These are phyloP conservation scores for Aspergillus haitiensis DNA, from an alignment of 495 filamentous ascomycete genomes.

Conservation along the genomic window DNA sequence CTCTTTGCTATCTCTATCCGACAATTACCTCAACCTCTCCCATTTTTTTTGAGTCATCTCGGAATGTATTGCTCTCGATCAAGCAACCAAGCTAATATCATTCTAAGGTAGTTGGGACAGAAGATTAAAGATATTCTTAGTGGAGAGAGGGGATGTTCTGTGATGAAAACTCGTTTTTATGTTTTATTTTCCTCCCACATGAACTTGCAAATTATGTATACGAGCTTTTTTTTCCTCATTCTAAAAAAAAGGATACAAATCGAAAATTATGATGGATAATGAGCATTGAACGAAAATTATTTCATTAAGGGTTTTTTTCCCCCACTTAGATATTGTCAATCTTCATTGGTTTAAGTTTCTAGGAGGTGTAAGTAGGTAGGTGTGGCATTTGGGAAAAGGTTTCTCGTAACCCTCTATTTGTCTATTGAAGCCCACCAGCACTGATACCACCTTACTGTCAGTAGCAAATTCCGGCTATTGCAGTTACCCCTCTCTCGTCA, in stretches of 20 bases:
- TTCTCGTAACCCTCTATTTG: too few relatives aligned
- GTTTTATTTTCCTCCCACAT: too few relatives aligned
- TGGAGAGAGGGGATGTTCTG: constrained; percentile 13
- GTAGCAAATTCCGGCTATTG: too few relatives aligned
- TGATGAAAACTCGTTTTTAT: constrained; percentile 17
- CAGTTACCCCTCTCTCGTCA: too few relatives aligned
- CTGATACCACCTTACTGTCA: too few relatives aligned
- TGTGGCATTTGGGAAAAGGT: too few relatives aligned
- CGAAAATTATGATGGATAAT: constrained; percentile 31
- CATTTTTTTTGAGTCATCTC: constrained; percentile 1
- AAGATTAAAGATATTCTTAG: constrained; percentile 4
- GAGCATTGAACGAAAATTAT: constrained; percentile 22
- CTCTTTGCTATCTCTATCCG: constrained; percentile 9
- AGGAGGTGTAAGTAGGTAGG: too few relatives aligned
- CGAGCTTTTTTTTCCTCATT: constrained; percentile 19
- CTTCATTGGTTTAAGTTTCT: neutral
- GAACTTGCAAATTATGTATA: constrained; percentile 23
- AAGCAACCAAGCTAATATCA: neutral
- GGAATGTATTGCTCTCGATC: constrained; percentile 1
- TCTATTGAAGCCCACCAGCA: too few relatives aligned
- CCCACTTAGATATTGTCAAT: neutral
- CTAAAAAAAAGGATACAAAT: constrained; percentile 21
- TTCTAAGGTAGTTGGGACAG: neutral
- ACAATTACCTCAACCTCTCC: neutral
- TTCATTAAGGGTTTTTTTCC: neutral